Evolutionary conservation across 1,139 yeast genomes (phyloP), one percentile per base, ranked within the genome.

Genomic region (Taphrina pruni): DNA sequence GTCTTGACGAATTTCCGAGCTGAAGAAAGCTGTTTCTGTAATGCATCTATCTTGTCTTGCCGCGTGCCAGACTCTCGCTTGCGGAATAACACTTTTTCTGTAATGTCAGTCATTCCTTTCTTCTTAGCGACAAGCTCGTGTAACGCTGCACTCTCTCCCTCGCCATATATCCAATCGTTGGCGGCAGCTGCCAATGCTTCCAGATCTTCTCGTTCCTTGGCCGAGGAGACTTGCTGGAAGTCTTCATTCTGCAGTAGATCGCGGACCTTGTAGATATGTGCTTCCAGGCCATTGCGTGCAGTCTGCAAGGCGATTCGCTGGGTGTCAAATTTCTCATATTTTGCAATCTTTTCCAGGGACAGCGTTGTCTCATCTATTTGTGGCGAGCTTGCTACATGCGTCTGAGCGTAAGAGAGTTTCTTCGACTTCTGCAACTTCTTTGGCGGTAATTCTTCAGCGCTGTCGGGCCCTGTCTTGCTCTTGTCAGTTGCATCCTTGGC

Each of bases 81-180:
- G 14, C 74, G 70, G 43, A 66, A 58, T 32, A 60, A 65, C 58
- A 76, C 70, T 11, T 73, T 69, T 17, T 73, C 73, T 66, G 74
- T 73, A 55, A 78, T 68, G 21, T 69, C 67, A 58, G 75, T 72
- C 43, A 78, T 73, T 12, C 73, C 75, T 0, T 80, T 77, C 70
- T 80, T 77, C 57, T 81, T 78, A 50, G 74, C 69, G 60, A 78
- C 74, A 56, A 86, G 77, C 9, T 80, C 84, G n/a, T 80, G 80
- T 54, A 82, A 71, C 0, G 82, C 72, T 0, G 90, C 84, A 41
- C 80, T 81, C 69, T 86, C 89, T 68, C 90, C 84, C 32, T 88
- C 93, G 73, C 85, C 87, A 69, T 90, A 96, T 50, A 91, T 80
- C 97, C 97, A 90, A 72, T 89, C 95, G 66, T 89, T 66, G 12